Evolutionary conservation across 148 eudicot genomes (phyloP), one percentile per base, ranked within the genome.

Genomic region (Suaeda aralocaspica): DNA sequence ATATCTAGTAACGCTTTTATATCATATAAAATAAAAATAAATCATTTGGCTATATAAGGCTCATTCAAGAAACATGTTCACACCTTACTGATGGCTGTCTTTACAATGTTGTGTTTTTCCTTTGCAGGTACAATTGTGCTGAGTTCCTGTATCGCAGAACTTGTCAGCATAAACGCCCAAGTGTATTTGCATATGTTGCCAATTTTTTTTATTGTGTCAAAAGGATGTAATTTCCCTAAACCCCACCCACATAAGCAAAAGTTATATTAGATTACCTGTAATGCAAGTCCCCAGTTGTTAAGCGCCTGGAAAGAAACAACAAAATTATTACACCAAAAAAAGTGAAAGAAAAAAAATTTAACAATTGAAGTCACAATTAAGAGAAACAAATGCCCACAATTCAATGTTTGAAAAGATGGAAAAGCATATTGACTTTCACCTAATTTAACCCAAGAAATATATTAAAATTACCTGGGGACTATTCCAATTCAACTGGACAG

Each of bases 281-380:
- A 80, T 63, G 98, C 98, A 75, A 93, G 94, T 63, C 98, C 98
- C 98, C 96, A 93, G 78, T 94, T 94, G 83, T 94, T 94, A 50
- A 94, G 96, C 44, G 97, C 98, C 97, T 94, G 87, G 52, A 80
- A 83, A 59, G 31, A 36, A 66, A 30, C 12, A 73, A 77, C n/a
- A 24, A 31, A 28, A 44, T 33, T 60, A 66, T 78, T 64, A 72
- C 58, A 49, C 45, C 22, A 10, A 57, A 19, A 18, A 72, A 28
- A 49, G 31, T 67, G 31, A 34, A 39, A 48, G 13, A 67, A 30
- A 42, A n/a, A 24, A 21, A 41, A 41, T 36, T 29, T 30, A 21
- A 49, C 49, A 21, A 28, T 45, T 2, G 49, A 60, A 45, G 45
- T 42, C 2, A 72, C 44, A 57, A 50, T 19, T 25, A 65, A 30